A percentile compares a stretch with the other conserved stretches of the same genome.
These are phyloP conservation scores for Sedum album DNA, from an alignment of 164 flowering plant genomes.

Conservation along the genomic window DNA sequence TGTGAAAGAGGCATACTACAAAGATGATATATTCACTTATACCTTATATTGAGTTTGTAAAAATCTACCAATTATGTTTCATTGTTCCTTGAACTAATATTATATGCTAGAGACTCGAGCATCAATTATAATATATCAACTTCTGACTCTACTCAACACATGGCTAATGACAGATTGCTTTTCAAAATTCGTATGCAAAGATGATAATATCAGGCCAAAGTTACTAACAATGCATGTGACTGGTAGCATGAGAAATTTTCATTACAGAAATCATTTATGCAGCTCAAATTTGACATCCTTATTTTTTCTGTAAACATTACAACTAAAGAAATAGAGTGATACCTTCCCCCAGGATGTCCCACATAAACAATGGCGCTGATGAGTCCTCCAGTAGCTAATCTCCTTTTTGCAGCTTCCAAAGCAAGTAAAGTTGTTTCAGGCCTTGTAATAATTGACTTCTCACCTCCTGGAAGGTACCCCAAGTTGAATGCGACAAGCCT, in stretches of 20 bases:
- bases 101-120: too few species aligned
- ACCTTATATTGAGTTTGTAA: too few species aligned
- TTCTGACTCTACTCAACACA: too few species aligned
- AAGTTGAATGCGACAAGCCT: conserved; percentile 94
- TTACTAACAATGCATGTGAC: too few species aligned
- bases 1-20: neutral
- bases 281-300: neutral
- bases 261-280: neutral
- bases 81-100: too few species aligned
- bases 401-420: conserved; percentile 51
- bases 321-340: conserved; percentile 6
- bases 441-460: conserved; percentile 56
- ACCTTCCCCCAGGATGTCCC: conserved; percentile 95
- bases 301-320: neutral
- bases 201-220: too few species aligned
- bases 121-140: too few species aligned
- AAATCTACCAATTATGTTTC: too few species aligned
- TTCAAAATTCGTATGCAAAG: too few species aligned
- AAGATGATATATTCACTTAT: too few species aligned
- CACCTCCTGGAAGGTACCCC: conserved; percentile 97
- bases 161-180: too few species aligned
- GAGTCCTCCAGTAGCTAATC: conserved; percentile 58
- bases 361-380: conserved; percentile 73
- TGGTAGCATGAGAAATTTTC: too few species aligned
- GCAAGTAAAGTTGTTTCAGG: conserved; percentile 60